Conservation (phyloP, 2,329 filamentous ascomycete genomes). For the Aphanocladium album region DNA sequence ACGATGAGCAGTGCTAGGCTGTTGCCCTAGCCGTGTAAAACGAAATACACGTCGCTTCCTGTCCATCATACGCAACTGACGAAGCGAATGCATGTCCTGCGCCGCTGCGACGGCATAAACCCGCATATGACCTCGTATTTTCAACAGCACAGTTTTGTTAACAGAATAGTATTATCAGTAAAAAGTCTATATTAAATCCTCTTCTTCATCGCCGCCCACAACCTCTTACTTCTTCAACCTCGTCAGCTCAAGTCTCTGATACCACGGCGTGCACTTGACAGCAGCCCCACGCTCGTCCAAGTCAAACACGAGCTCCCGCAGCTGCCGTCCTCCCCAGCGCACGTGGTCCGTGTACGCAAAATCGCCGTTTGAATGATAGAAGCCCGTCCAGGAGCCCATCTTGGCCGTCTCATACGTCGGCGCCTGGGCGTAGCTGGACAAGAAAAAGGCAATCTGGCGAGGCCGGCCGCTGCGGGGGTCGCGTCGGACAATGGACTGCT, state of each 20-base stretch:
- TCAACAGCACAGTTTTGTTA: no score
- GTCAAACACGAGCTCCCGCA: constrained; percentile 3
- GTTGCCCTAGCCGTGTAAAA: no score
- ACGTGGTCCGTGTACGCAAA: not conserved
- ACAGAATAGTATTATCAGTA: no score
- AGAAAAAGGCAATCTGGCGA: not conserved
- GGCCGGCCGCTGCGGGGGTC: not conserved
- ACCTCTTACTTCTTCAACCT: not conserved
- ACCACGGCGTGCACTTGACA: not conserved
- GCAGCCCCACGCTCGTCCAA: not conserved
- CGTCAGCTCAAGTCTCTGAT: not conserved
- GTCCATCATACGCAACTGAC: no score
- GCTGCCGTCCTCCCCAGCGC: not conserved
- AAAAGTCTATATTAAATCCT: no score
- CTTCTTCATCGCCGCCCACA: no score
- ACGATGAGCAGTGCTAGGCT: no score
- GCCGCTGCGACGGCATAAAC: no score
- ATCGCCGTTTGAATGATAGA: not conserved
- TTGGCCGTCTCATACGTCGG: not conserved
- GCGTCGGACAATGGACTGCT: constrained; percentile 2
- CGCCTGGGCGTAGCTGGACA: not conserved
- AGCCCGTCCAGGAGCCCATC: not conserved
- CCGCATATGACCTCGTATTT: no score
- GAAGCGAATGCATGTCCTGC: no score
- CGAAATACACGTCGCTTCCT: no score